Evolutionary conservation across 2,329 filamentous ascomycete species (phyloP), one percentile per base, ranked within the genome.

Genomic region (Exophiala aquamarina): DNA sequence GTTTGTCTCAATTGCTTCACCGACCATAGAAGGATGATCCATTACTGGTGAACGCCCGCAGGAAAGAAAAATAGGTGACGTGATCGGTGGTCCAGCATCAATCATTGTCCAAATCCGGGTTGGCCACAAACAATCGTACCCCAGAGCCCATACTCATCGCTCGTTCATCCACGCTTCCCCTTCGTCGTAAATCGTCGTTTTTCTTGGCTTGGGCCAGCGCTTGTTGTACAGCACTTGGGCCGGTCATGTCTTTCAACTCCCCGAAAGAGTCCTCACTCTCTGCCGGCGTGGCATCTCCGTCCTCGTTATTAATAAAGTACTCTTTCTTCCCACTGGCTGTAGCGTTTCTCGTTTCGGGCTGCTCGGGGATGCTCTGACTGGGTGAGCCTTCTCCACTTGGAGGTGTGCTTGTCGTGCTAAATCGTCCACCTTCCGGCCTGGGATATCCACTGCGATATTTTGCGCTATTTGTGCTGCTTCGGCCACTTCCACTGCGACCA

Each of bases 401-500:
- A n/a, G 78, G 78, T 3, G 76, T 78, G 44, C 74, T 76, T 59
- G 70, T 73, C 39, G 71, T 75, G 50, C 72, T 75, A 35, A 61
- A 58, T 17, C 59, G 50, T 4, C 50, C 55, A 34, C 39, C 41
- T 33, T 64, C 60, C 11, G 60, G 61, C 43, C 70, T 62, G 49
- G 68, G 73, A 63, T 67, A 75, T 59, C 64, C 72, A 66, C 65
- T 70, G 41, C 63, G 70, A 56, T 64, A 71, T 52, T 65, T 70
- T 59, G 72, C 65, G 56, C 70, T 73, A 39, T 72, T 72, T 13
- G 81, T 63, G 35, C 78, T 82, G 61, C 78, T 82, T 52, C 79
- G 71, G 10, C 79, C 78, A 52, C 78, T 82, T 36, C 78, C 78
- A 2, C 73, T 77, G 41, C 79, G 72, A 41, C 73, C 72, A 59